These are phyloP conservation scores for Botrytis cinerea DNA, from an alignment of 2,329 filamentous ascomycete species.

Conservation along the genomic window DNA sequence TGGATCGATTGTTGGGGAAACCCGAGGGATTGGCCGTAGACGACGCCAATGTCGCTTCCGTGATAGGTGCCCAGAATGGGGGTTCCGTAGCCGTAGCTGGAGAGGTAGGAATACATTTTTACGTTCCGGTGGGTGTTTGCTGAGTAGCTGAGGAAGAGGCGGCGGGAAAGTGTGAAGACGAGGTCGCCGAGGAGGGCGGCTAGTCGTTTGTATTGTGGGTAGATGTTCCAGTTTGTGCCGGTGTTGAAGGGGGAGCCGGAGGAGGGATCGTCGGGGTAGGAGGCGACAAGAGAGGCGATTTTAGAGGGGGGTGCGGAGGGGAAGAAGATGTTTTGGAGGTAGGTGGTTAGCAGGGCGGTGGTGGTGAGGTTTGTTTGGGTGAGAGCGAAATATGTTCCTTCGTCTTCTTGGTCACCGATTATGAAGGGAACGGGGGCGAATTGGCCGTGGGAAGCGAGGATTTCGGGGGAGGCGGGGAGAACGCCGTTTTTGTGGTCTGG, in stretches of 20 bases:
- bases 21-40: slow-evolving; percentile 51
- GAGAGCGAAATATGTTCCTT: slow-evolving; percentile 72
- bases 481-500: slow-evolving; percentile 60
- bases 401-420: slow-evolving; percentile 76
- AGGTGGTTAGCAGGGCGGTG: slow-evolving; percentile 58
- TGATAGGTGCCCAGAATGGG: slow-evolving; percentile 77
- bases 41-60: slow-evolving; percentile 65
- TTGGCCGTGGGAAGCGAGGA: slow-evolving; percentile 53
- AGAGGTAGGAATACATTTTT: slow-evolving; percentile 69
- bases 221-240: slow-evolving; percentile 65
- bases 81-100: slow-evolving; percentile 69
- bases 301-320: slow-evolving; percentile 45
- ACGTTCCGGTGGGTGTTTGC: slow-evolving; percentile 57
- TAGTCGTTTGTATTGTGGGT: slow-evolving; percentile 74
- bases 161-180: slow-evolving; percentile 70
- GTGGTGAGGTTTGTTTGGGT: slow-evolving; percentile 68
- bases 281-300: slow-evolving; percentile 39
- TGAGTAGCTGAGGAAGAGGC: slow-evolving; percentile 58
- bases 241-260: slow-evolving; percentile 73
- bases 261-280: slow-evolving; percentile 53
- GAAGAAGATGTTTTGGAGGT: slow-evolving; percentile 64
- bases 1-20: slow-evolving; percentile 54
- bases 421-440: slow-evolving; percentile 64
- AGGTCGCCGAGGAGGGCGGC: slow-evolving; percentile 76
- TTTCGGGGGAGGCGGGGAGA: slow-evolving; percentile 64